Conservation (phyloP, 441 rosid genomes). For the Breynia disticha region DNA sequence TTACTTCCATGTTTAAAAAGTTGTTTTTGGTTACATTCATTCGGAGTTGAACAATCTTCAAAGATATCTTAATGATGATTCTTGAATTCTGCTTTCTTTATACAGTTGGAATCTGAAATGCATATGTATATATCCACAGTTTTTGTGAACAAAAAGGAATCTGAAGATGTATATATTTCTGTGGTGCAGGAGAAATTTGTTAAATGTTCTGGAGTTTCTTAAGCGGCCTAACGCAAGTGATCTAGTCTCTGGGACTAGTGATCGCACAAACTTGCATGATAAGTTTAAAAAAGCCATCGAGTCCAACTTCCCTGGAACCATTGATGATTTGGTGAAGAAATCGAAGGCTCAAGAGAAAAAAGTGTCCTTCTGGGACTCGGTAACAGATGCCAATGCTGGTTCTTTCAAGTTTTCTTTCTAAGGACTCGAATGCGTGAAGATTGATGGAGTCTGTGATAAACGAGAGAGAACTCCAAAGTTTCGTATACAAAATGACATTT, state of each 20-base stretch:
- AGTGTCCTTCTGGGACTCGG: slow-evolving; percentile 82
- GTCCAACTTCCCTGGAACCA: slow-evolving; percentile 49
- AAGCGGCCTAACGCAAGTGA: slow-evolving; percentile 75
- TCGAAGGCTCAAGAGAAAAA: slow-evolving; percentile 50
- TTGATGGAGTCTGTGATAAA: too few species aligned
- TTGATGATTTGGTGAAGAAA: slow-evolving; percentile 38
- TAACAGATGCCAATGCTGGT: slow-evolving; percentile 58
- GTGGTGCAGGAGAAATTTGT: slow-evolving; percentile 66
- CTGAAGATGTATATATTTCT: not conserved
- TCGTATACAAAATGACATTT: too few species aligned
- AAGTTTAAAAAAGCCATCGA: slow-evolving; percentile 68
- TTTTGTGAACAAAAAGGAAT: not conserved
- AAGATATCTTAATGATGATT: too few species aligned
- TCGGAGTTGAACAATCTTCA: too few species aligned
- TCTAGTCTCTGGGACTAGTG: slow-evolving; percentile 81
- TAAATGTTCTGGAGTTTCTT: slow-evolving; percentile 73
- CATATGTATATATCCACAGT: not conserved
- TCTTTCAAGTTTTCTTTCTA: slow-evolving; percentile 80
- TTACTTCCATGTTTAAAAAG: not conserved
- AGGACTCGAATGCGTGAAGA: not conserved
- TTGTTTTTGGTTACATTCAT: not conserved
- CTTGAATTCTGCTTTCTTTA: too few species aligned
- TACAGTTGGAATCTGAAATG: too few species aligned
- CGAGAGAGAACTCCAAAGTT: too few species aligned
- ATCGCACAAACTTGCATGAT: slow-evolving; percentile 63